These are phyloP conservation scores for Phyllosticta citriasiana DNA, from an alignment of 2,329 filamentous ascomycete genomes.

Conservation along the genomic window DNA sequence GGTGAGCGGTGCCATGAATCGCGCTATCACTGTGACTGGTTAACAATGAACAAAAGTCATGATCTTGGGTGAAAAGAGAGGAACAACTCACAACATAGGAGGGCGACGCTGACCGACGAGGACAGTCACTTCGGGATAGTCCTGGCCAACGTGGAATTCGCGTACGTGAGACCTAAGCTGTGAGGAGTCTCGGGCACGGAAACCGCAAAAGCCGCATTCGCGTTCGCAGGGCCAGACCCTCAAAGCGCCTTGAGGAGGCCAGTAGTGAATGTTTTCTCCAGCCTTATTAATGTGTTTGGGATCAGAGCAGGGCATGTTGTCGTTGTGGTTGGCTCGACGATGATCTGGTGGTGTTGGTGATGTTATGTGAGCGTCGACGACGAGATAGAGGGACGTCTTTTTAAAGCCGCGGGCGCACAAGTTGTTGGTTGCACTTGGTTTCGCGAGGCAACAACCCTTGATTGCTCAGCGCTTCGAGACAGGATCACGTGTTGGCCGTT, in stretches of 20 bases:
- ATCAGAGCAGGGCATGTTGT: neutral
- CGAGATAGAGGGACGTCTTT: neutral
- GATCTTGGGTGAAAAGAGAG: neutral
- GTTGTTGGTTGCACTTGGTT: neutral
- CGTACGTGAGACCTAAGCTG: slow-evolving; percentile 5
- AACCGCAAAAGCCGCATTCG: slow-evolving; percentile 7
- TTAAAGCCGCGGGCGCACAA: neutral
- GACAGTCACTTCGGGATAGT: slow-evolving; percentile 2
- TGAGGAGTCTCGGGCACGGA: slow-evolving; percentile 5
- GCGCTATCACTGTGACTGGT: neutral
- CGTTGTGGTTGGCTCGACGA: neutral
- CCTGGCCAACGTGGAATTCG: slow-evolving; percentile 1
- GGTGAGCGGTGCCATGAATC: slow-evolving; percentile 1
- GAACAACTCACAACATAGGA: slow-evolving; percentile 1
- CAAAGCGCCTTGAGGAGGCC: slow-evolving; percentile 6
- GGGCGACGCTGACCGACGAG: neutral
- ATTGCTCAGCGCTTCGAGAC: neutral
- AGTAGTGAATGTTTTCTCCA: slow-evolving; percentile 2
- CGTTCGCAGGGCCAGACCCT: slow-evolving; percentile 10
- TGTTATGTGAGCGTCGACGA: neutral
- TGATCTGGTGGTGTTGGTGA: neutral
- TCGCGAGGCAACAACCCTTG: neutral
- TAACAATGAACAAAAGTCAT: neutral
- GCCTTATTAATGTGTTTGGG: neutral
- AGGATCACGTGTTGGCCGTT: neutral